Evolutionary conservation across 2,329 filamentous ascomycete species (phyloP), one percentile per base, ranked within the genome.

Genomic region (Fusarium siculi): DNA sequence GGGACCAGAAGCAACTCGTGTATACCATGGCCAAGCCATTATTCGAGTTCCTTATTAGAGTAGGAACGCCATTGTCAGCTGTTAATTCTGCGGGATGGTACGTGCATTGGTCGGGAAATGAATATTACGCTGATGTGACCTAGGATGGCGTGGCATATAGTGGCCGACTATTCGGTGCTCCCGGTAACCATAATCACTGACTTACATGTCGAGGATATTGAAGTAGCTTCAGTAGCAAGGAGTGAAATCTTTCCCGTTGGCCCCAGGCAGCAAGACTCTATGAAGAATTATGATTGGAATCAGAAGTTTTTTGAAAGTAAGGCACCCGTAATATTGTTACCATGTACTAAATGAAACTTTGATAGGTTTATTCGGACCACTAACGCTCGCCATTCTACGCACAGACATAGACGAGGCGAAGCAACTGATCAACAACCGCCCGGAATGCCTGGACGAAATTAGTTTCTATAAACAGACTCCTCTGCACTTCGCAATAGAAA

Each of bases 111-210:
- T 9, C 15, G 15, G 8, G 3, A 11, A 1, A 7, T 12, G 10
- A 2, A 3, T 2, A 12, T 3, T 3, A 10, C 4, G 18, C 36
- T 63, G 16, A 63, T 4, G 2, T 10, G 3, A 1, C 23, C 4
- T 18, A 63, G 60, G 4, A 3, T 21, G 12, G 53, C 60, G 7
- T 30, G 49, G 16, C 19, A 63, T 21, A 2, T 23, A 16, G 43
- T 16, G n/a, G 36, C 36, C 5, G 1, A 1, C 2, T 4, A 4
- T 1, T 9, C 5, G 4, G 12, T 3, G 3, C 12, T 30, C 7
- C 23, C 54, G 2, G 1, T 14, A 4, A 15, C 37, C 1, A 21
- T 52, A 0, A 1, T 64, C 5, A 3, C 7, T 2, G 40, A 16
- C 5, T 9, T 60, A 7, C 37, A 21, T 19, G 10, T 28, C 2